Evolutionary conservation across 1,284 basidiomycete genomes (phyloP), one percentile per base, ranked within the genome.

Genomic region (Ustilago esculenta): DNA sequence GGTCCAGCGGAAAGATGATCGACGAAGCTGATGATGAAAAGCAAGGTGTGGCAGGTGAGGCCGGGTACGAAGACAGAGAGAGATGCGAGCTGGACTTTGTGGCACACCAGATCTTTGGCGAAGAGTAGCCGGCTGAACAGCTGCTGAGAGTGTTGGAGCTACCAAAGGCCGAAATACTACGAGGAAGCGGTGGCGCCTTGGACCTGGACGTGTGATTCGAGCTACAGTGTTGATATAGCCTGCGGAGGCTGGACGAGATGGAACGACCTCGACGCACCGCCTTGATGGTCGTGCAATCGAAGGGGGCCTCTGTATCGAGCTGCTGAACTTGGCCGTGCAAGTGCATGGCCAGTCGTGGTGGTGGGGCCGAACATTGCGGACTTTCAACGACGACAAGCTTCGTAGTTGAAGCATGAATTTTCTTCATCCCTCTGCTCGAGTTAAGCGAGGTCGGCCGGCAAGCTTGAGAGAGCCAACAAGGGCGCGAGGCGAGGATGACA

Each of bases 1-100:
- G 55, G 23, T 64, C 33, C 5, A 69, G 39, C 0, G 64, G 64
- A 18, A 67, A 67, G 42, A 52, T n/a, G 23, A 67, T 39, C 4
- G 48, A 56, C 2, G 43, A 56, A 14, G 32, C 46, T 11, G 47
- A 67, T 2, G 64, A 52, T 23, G 33, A 15, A 12, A 17, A 46
- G 11, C 14, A 43, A 18, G 24, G 18, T 14, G 41, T 34, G 4
- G 29, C 5, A 12, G 35, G 24, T 12, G 47, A 39, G n/a, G 33
- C 25, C 17, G 24, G 20, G 3, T 24, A 32, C 10, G 45, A 56
- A 15, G 46, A 44, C 11, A 50, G 23, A 2, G 56, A 51, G 9
- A 42, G 20, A 8, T 50, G 32, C 9, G 55, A 59, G 14, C 34
- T 43, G 11, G 54, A 58, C 1, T 43, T 32, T 21, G 55, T 41